Evolutionary conservation across 140 eudicot genomes (phyloP).

Genomic region (Flaveria floridana): DNA sequence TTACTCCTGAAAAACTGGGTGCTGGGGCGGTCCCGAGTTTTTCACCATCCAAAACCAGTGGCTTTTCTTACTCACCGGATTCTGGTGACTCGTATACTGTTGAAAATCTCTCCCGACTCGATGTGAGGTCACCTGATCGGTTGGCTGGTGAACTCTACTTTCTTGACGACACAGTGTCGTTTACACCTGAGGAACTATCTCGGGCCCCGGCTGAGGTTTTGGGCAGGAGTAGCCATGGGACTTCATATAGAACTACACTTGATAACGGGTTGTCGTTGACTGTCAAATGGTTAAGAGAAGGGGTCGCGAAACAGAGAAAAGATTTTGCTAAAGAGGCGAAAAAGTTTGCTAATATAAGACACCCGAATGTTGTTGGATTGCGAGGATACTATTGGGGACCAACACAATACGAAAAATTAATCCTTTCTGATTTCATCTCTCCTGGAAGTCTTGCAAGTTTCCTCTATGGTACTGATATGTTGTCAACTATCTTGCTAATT

Average conservation of each 20-base stretch:
- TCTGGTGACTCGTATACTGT: slow-evolving; percentile 87
- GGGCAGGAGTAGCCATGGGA: slow-evolving; percentile 98
- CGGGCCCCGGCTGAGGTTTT: slow-evolving; percentile 96
- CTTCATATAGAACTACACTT: slow-evolving; percentile 87
- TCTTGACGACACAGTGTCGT: slow-evolving; percentile 81
- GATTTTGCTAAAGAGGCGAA: slow-evolving; percentile 97
- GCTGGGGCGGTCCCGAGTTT: slow-evolving; percentile 58
- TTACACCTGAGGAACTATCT: slow-evolving; percentile 87
- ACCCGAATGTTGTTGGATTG: slow-evolving; percentile 92
- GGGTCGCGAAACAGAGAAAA: slow-evolving; percentile 94
- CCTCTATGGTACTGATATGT: slow-evolving; percentile 65
- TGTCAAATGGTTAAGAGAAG: slow-evolving; percentile 99
- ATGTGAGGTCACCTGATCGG: slow-evolving; percentile 83
- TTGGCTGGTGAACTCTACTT: slow-evolving; percentile 91
- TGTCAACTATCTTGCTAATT: not conserved
- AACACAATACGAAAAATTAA: slow-evolving; percentile 93
- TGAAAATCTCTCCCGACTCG: slow-evolving; percentile 68
- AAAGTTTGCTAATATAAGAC: slow-evolving; percentile 87
- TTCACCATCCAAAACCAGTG: slow-evolving; percentile 86
- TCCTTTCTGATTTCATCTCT: slow-evolving; percentile 90
- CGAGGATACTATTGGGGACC: slow-evolving; percentile 99
- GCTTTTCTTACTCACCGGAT: slow-evolving; percentile 90
- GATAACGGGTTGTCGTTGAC: slow-evolving; percentile 87
- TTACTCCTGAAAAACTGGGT: slow-evolving; percentile 65
- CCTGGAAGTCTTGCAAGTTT: slow-evolving; percentile 96